phyloP scores from a whole-genome alignment of 2,329 filamentous ascomycete species.

The Exserohilum turcica region DNA sequence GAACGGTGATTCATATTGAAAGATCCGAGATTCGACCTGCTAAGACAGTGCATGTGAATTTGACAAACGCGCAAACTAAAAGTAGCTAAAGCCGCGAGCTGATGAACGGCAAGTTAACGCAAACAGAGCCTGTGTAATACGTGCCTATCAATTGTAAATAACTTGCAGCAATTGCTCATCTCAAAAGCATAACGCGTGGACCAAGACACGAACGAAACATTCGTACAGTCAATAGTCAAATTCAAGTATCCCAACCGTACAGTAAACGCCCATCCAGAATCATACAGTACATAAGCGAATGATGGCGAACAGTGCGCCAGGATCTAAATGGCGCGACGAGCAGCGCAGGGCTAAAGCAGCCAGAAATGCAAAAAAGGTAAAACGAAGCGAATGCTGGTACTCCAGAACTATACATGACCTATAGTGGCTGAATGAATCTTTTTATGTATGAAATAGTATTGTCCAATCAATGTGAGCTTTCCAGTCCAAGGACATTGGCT shows the following conservation, averaged over 20 bases:
- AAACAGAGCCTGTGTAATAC: background rate
- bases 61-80: background rate
- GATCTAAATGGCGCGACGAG: conserved; percentile 13
- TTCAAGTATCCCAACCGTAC: conserved; percentile 27
- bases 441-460: conserved; percentile 16
- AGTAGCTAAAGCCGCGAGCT: background rate
- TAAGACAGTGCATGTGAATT: background rate
- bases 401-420: conserved; percentile 43
- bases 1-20: background rate
- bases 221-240: conserved; percentile 16
- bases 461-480: conserved; percentile 46
- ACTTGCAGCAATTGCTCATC: background rate
- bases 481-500: conserved; percentile 53
- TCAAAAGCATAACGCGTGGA: background rate
- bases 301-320: conserved; percentile 5
- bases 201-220: background rate
- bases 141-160: no score
- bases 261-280: conserved; percentile 26
- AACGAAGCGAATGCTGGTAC: conserved; percentile 32
- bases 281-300: conserved; percentile 35
- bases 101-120: background rate
- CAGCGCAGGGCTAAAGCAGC: conserved; percentile 7
- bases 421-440: conserved; percentile 22
- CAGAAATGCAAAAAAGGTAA: conserved; percentile 24
- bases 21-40: background rate